These are phyloP conservation scores for Kluyveromyces nonfermentans DNA, from an alignment of 805 yeast genomes.

Conservation along the genomic window DNA sequence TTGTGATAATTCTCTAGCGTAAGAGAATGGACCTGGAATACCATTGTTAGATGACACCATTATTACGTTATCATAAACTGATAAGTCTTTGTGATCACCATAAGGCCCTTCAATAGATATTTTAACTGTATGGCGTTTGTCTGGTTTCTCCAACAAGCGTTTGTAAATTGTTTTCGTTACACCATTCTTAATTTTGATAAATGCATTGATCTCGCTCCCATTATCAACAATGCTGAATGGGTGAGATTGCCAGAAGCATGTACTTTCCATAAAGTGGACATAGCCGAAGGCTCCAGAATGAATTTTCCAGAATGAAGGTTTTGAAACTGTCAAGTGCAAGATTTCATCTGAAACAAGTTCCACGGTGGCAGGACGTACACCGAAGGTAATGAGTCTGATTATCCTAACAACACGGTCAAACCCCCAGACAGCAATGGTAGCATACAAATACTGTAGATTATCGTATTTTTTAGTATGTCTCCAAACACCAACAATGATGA, in stretches of 20 bases:
- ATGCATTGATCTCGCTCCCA: slow-evolving; percentile 32
- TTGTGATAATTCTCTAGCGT: slow-evolving; percentile 16
- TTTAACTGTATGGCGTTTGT: slow-evolving; percentile 9
- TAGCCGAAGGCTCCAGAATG: slow-evolving; percentile 44
- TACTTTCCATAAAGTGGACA: slow-evolving; percentile 41
- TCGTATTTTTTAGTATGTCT: slow-evolving; percentile 34
- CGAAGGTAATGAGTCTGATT: slow-evolving; percentile 46
- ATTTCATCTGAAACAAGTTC: slow-evolving; percentile 10
- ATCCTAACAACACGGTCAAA: slow-evolving; percentile 52
- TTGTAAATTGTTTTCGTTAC: slow-evolving; percentile 35
- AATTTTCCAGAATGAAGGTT: slow-evolving; percentile 31
- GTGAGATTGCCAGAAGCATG: slow-evolving; percentile 52
- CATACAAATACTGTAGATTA: slow-evolving; percentile 41
- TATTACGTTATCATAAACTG: slow-evolving; percentile 32
- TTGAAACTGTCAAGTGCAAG: slow-evolving; percentile 14
- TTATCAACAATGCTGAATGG: slow-evolving; percentile 48
- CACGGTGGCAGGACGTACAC: slow-evolving; percentile 41
- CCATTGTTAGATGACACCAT: slow-evolving; percentile 42
- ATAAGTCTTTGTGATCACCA: slow-evolving; percentile 33
- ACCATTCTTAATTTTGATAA: slow-evolving; percentile 43
- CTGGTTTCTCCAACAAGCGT: slow-evolving; percentile 26
- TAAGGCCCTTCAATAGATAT: slow-evolving; percentile 53
- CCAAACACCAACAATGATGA: slow-evolving; percentile 37
- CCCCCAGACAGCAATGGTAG: slow-evolving; percentile 55
- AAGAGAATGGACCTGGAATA: slow-evolving; percentile 35